Conservation (phyloP, 2,329 filamentous ascomycete species). For the Tricladium varicosporioides region DNA sequence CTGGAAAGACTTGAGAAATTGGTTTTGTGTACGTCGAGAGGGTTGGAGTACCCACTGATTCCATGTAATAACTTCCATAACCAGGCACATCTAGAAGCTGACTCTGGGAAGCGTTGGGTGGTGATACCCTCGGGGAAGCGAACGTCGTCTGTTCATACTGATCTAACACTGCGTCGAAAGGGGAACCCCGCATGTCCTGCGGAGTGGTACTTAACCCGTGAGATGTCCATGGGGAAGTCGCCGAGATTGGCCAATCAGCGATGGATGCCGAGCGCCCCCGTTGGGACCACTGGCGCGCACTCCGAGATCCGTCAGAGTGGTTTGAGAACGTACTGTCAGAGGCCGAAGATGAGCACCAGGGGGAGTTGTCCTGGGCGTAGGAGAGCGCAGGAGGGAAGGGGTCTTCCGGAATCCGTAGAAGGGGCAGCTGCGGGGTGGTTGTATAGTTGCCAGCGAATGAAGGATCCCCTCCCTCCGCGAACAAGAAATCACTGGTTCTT, state of each 20-base stretch:
- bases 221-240: slow-evolving; percentile 23
- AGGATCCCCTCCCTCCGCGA: slow-evolving; percentile 1
- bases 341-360: slow-evolving; percentile 32
- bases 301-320: slow-evolving; percentile 30
- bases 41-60: slow-evolving; percentile 36
- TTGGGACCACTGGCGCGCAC: slow-evolving; percentile 16
- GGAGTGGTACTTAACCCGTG: slow-evolving; percentile 19
- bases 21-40: slow-evolving; percentile 31
- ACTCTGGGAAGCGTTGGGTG: slow-evolving; percentile 20
- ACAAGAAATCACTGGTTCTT: not conserved
- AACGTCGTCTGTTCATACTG: slow-evolving; percentile 25
- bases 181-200: slow-evolving; percentile 26
- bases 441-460: slow-evolving; percentile 19
- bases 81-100: slow-evolving; percentile 29
- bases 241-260: slow-evolving; percentile 27
- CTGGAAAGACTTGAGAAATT: slow-evolving; percentile 33
- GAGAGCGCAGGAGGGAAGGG: slow-evolving; percentile 27
- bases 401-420: slow-evolving; percentile 32
- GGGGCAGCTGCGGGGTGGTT: slow-evolving; percentile 22
- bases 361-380: slow-evolving; percentile 30
- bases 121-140: slow-evolving; percentile 26
- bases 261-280: slow-evolving; percentile 28
- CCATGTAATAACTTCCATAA: slow-evolving; percentile 28
- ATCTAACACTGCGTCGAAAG: slow-evolving; percentile 26
- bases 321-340: slow-evolving; percentile 33